Conservation (phyloP, 2,329 filamentous ascomycete species). For the Fusarium chuoi region DNA sequence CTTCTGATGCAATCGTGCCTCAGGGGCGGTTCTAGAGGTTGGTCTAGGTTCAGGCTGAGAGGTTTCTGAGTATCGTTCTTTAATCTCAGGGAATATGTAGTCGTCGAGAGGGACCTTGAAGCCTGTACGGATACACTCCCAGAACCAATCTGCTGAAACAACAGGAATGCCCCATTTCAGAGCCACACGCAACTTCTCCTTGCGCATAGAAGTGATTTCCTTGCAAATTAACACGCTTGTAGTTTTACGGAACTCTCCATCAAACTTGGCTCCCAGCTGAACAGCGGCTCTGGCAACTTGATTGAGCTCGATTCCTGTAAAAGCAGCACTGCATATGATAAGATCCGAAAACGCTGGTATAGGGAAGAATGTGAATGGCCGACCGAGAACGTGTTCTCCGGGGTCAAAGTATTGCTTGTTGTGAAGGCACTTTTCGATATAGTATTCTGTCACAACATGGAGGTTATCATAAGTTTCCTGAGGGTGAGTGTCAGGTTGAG, state of each 20-base stretch:
- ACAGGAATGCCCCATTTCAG: constrained; percentile 80
- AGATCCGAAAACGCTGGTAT: constrained; percentile 76
- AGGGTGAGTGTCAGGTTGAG: constrained; percentile 58
- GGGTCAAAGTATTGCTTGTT: constrained; percentile 78
- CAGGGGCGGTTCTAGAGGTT: background rate
- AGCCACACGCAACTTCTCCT: constrained; percentile 83
- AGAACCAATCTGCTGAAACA: constrained; percentile 86
- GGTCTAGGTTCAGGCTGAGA: constrained; percentile 11
- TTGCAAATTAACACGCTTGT: constrained; percentile 84
- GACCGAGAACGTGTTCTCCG: constrained; percentile 75
- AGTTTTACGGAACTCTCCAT: constrained; percentile 77
- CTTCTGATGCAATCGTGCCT: constrained; percentile 13
- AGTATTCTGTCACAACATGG: constrained; percentile 84
- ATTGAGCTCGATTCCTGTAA: constrained; percentile 83
- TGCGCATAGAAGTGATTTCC: constrained; percentile 64
- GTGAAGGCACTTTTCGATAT: constrained; percentile 88
- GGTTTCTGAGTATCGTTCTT: constrained; percentile 43
- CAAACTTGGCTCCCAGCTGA: constrained; percentile 82
- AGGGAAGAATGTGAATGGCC: constrained; percentile 77
- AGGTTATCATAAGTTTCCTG: constrained; percentile 51
- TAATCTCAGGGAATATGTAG: constrained; percentile 61
- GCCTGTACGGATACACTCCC: constrained; percentile 76
- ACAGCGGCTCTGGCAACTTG: constrained; percentile 82
- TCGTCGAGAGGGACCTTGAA: constrained; percentile 56
- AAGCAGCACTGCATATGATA: constrained; percentile 82